A percentile compares a stretch with the other conserved stretches of the same genome.
Conservation (phyloP, 805 yeast species). For the Nakazawaea populi region DNA sequence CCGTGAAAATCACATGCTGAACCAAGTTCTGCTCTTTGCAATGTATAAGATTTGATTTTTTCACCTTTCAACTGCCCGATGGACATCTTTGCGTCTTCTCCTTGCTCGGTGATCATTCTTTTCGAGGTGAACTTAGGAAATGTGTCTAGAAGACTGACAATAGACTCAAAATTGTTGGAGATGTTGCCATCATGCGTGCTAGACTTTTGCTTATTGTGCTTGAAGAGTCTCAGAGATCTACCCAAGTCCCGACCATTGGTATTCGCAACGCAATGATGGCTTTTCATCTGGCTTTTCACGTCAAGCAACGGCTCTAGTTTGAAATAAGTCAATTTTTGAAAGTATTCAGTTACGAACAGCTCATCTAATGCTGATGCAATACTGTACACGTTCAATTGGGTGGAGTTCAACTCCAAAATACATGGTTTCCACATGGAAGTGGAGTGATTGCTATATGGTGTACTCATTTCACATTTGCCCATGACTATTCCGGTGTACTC, state of each 20-base stretch:
- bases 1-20: constrained; percentile 1
- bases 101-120: no score
- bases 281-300: background rate
- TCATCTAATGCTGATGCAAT: background rate
- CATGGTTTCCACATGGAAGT: constrained; percentile 1
- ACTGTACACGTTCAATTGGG: constrained; percentile 6
- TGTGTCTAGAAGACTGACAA: background rate
- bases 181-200: no score
- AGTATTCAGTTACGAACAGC: background rate
- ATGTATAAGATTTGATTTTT: background rate
- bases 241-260: no score
- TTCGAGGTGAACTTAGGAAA: background rate
- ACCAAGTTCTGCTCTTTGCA: constrained; percentile 5
- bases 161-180: no score
- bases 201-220: no score
- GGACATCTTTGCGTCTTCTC: background rate
- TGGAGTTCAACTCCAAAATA: constrained; percentile 7
- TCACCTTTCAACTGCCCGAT: background rate
- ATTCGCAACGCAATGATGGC: background rate
- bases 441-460: background rate
- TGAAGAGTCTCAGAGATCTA: no score
- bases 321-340: background rate
- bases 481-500: constrained; percentile 1
- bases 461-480: background rate
- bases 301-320: background rate